A percentile compares a stretch with the other conserved stretches of the same genome.
phyloP scores from a whole-genome alignment of 2,329 filamentous ascomycete genomes.

The Fusarium piperis region DNA sequence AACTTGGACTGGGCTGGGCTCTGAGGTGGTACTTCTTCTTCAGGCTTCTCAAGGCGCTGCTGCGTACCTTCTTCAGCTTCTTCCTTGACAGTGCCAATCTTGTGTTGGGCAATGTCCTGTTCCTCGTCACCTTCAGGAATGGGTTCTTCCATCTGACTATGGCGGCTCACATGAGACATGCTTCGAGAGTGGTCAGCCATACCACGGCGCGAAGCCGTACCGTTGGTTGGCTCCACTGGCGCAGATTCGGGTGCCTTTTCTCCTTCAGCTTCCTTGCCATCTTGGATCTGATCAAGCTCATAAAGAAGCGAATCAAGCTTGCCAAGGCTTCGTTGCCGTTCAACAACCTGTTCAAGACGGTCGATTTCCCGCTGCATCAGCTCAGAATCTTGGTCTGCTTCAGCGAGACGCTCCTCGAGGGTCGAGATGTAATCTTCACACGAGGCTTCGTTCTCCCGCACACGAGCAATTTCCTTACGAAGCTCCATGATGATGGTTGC shows the following conservation, averaged over 20 bases:
- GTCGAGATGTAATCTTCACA: constrained; percentile 98
- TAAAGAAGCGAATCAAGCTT: constrained; percentile 93
- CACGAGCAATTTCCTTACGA: constrained; percentile 87
- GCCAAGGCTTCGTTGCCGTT: constrained; percentile 92
- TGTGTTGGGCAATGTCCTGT: constrained; percentile 42
- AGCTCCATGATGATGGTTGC: constrained; percentile 85
- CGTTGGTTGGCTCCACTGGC: constrained; percentile 51
- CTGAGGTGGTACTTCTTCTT: constrained; percentile 53
- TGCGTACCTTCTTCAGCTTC: constrained; percentile 40
- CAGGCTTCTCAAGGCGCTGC: constrained; percentile 24
- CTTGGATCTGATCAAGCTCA: constrained; percentile 84
- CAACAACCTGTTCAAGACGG: constrained; percentile 91
- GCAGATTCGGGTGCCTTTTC: constrained; percentile 35
- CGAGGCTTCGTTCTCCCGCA: constrained; percentile 88
- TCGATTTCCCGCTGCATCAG: constrained; percentile 98
- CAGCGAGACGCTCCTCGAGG: constrained; percentile 91
- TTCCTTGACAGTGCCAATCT: constrained; percentile 49
- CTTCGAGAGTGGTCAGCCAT: constrained; percentile 63
- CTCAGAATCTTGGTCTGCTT: constrained; percentile 95
- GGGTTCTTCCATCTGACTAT: constrained; percentile 62
- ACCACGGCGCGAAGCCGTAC: constrained; percentile 54
- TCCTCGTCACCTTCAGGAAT: constrained; percentile 65
- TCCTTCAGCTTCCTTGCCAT: constrained; percentile 56
- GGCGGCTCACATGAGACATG: constrained; percentile 63
- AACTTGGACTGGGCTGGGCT: constrained; percentile 85